Conservation (phyloP, 805 yeast genomes). For the Brettanomyces bruxellensis region DNA sequence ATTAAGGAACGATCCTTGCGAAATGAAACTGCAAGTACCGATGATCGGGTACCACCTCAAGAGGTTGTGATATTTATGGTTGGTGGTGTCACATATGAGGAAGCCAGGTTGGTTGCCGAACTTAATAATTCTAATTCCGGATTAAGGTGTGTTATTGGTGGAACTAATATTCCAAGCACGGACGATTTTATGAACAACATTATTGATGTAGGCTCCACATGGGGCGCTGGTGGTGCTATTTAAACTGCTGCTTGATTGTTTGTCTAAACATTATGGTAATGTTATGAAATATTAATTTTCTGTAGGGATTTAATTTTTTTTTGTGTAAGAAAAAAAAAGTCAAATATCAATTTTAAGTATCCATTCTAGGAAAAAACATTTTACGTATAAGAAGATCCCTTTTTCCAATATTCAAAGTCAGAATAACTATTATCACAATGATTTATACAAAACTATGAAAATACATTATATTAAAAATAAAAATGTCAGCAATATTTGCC, state of each 20-base stretch:
- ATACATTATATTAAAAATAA: not conserved
- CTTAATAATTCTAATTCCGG: constrained; percentile 49
- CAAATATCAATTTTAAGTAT: too few species aligned
- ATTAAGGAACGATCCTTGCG: constrained; percentile 9
- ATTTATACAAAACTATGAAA: too few species aligned
- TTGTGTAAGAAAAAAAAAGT: too few species aligned
- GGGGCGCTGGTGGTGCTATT: constrained; percentile 7
- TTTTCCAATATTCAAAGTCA: too few species aligned
- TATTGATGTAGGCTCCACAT: constrained; percentile 12
- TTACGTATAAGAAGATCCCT: too few species aligned
- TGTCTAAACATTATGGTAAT: not conserved
- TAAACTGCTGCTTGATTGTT: not conserved
- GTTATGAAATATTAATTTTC: too few species aligned
- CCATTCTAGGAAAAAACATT: too few species aligned
- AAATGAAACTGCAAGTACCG: constrained; percentile 1
- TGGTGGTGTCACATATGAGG: constrained; percentile 93
- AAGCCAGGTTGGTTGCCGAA: constrained; percentile 73
- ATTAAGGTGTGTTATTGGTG: constrained; percentile 71
- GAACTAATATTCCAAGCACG: constrained; percentile 52
- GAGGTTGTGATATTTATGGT: constrained; percentile 66
- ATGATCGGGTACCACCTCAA: constrained; percentile 34
- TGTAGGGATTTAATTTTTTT: too few species aligned
- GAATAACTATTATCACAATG: too few species aligned
- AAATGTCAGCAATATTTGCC: constrained; percentile 43
- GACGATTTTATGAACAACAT: constrained; percentile 26